A percentile compares a stretch with the other conserved stretches of the same genome.
Evolutionary conservation across 2,329 filamentous ascomycete genomes (phyloP).

Genomic region (Salinomyces thailandicus): DNA sequence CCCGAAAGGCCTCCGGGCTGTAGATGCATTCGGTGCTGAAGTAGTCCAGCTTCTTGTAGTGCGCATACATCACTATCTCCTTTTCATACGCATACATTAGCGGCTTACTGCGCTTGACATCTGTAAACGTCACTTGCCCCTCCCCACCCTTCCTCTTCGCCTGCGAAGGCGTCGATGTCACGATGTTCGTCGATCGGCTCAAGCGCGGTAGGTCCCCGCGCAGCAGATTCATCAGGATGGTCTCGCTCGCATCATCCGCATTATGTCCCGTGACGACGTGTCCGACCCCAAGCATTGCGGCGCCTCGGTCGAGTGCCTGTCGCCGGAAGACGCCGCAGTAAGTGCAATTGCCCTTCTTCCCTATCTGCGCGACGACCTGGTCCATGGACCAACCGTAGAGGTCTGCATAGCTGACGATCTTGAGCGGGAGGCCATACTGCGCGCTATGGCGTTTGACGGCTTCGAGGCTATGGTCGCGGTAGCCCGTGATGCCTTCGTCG

Average conservation of each 20-base stretch:
- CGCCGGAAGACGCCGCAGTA: slow-evolving; percentile 95
- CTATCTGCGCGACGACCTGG: slow-evolving; percentile 88
- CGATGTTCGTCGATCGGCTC: slow-evolving; percentile 78
- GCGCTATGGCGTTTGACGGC: slow-evolving; percentile 89
- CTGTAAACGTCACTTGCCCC: slow-evolving; percentile 49
- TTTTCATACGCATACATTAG: slow-evolving; percentile 98
- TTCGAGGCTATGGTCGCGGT: slow-evolving; percentile 89
- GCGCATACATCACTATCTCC: slow-evolving; percentile 94
- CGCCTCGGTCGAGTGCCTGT: slow-evolving; percentile 86
- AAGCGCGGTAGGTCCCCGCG: slow-evolving; percentile 81
- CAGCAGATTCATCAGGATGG: slow-evolving; percentile 92
- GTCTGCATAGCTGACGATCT: slow-evolving; percentile 86
- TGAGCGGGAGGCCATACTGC: slow-evolving; percentile 84
- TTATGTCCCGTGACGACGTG: slow-evolving; percentile 98
- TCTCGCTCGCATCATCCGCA: slow-evolving; percentile 93
- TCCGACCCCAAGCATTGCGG: slow-evolving; percentile 73
- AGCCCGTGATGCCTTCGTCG: slow-evolving; percentile 95
- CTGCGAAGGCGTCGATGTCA: slow-evolving; percentile 50
- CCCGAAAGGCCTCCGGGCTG: slow-evolving; percentile 90
- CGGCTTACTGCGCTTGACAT: slow-evolving; percentile 91
- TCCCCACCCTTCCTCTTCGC: slow-evolving; percentile 8
- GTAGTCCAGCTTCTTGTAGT: slow-evolving; percentile 94
- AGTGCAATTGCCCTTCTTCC: slow-evolving; percentile 97
- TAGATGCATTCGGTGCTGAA: slow-evolving; percentile 99
- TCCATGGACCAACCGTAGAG: slow-evolving; percentile 99